These are phyloP conservation scores for Bruguiera hainesii DNA, from an alignment of 441 rosid species.

Conservation along the genomic window DNA sequence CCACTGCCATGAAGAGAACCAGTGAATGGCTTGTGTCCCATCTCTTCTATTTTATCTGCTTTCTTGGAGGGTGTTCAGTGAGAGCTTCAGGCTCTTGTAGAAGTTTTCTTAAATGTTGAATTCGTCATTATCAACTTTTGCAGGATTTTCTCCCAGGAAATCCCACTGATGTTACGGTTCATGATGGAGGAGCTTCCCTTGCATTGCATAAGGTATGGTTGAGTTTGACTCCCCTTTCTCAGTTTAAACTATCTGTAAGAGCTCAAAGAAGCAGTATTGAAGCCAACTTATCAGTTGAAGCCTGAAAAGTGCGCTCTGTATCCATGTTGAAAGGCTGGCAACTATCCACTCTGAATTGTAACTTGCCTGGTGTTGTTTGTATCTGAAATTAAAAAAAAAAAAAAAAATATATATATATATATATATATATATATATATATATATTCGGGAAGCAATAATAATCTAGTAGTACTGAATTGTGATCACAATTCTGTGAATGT, in stretches of 20 bases:
- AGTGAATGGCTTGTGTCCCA: conserved; percentile 62
- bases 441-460: not conserved
- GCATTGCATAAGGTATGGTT: conserved; percentile 69
- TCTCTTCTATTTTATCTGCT: conserved; percentile 10
- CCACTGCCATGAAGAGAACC: conserved; percentile 92
- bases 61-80: not conserved
- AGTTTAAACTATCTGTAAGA: conserved; percentile 6
- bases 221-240: conserved; percentile 1
- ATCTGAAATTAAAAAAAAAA: not conserved
- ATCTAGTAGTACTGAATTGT: not conserved
- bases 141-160: conserved; percentile 97
- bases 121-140: conserved; percentile 17
- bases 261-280: not conserved
- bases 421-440: no score
- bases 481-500: not conserved
- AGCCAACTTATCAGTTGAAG: no score
- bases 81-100: not conserved
- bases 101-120: not conserved
- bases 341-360: no score
- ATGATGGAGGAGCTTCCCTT: conserved; percentile 70
- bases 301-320: no score
- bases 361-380: not conserved
- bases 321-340: no score
- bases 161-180: conserved; percentile 78
- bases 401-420: no score